Evolutionary conservation across 2,329 filamentous ascomycete species (phyloP).

Genomic region (Neurospora sp.): DNA sequence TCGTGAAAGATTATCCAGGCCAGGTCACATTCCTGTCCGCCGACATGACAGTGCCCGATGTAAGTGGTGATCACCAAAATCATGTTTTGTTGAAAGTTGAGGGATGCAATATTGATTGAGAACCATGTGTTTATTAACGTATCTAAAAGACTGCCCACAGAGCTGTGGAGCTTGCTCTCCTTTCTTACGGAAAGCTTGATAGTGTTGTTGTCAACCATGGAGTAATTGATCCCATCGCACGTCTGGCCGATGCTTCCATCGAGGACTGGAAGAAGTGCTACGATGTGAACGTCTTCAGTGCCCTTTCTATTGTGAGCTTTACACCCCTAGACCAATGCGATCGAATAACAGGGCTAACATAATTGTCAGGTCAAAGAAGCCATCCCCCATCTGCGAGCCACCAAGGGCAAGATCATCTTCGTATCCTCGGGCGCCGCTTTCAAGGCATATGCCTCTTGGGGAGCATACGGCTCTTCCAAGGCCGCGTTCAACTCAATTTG

Average conservation of each 20-base stretch:
- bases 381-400: conserved; percentile 56
- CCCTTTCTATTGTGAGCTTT: conserved; percentile 58
- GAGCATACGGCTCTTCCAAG: conserved; percentile 72
- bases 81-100: not conserved
- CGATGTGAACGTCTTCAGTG: conserved; percentile 81
- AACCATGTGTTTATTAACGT: conserved; percentile 1
- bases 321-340: not conserved
- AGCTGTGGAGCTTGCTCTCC: conserved; percentile 54
- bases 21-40: conserved; percentile 47
- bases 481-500: conserved; percentile 75
- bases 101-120: not conserved
- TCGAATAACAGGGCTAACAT: conserved; percentile 18
- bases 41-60: conserved; percentile 44
- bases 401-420: conserved; percentile 63
- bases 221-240: conserved; percentile 62
- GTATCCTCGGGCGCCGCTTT: conserved; percentile 69
- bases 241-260: conserved; percentile 54
- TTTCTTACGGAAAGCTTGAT: conserved; percentile 64
- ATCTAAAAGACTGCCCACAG: conserved; percentile 41
- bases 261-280: conserved; percentile 69
- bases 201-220: conserved; percentile 85
- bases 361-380: conserved; percentile 54
- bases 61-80: conserved; percentile 16
- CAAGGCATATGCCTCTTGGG: conserved; percentile 62
- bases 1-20: conserved; percentile 40